Conservation (phyloP, 1,284 basidiomycete species). For the Mycena citricolor region DNA sequence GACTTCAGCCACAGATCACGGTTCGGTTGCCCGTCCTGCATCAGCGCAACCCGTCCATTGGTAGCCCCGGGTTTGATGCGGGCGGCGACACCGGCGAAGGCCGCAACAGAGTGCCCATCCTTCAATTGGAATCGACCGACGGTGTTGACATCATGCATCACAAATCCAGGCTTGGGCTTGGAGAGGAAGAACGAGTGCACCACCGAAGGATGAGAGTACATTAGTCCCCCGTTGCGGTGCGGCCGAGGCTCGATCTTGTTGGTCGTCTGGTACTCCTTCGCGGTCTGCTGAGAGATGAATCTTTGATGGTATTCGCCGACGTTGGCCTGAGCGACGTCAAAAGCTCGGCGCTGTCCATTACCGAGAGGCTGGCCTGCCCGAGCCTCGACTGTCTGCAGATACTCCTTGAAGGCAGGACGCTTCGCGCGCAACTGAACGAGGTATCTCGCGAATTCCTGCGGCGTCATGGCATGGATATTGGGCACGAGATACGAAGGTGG, state of each 20-base stretch:
- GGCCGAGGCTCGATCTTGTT: slow-evolving; percentile 60
- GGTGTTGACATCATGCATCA: slow-evolving; percentile 37
- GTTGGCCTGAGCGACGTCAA: slow-evolving; percentile 33
- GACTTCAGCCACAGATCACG: slow-evolving; percentile 12
- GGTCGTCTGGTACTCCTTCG: slow-evolving; percentile 33
- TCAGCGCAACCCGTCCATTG: slow-evolving; percentile 5
- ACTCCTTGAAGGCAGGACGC: slow-evolving; percentile 56
- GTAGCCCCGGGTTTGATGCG: slow-evolving; percentile 18
- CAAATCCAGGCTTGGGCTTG: slow-evolving; percentile 56
- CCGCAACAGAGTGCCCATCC: slow-evolving; percentile 27
- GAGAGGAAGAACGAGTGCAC: slow-evolving; percentile 55
- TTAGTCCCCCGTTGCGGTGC: slow-evolving; percentile 61
- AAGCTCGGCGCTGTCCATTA: slow-evolving; percentile 18
- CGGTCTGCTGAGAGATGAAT: slow-evolving; percentile 38
- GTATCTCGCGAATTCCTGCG: slow-evolving; percentile 56
- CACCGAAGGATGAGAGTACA: slow-evolving; percentile 51
- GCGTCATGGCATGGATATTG: slow-evolving; percentile 50
- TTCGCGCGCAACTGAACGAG: slow-evolving; percentile 52
- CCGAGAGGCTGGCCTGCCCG: slow-evolving; percentile 25
- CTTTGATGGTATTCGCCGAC: slow-evolving; percentile 28
- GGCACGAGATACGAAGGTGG: slow-evolving; percentile 29
- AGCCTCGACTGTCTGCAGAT: slow-evolving; percentile 29
- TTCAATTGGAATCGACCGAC: slow-evolving; percentile 2
- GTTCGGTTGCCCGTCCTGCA: slow-evolving; percentile 6
- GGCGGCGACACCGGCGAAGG: slow-evolving; percentile 41